Base-by-base conservation (phyloP, 768 basidiomycete genomes). In the Sutorius australiensis region DNA sequence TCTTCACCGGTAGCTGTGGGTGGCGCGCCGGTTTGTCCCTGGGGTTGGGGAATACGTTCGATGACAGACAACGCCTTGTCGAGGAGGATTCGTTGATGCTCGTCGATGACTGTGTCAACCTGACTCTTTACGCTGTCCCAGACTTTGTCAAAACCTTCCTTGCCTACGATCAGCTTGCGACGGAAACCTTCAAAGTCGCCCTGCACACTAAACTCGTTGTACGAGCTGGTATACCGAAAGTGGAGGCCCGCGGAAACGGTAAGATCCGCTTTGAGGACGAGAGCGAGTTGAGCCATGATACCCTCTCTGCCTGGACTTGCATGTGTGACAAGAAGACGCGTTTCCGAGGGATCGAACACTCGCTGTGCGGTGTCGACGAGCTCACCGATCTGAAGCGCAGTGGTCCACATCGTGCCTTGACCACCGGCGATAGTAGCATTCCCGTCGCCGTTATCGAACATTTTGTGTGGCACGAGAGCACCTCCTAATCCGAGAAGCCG, bases 391-490 rank as follows among this genome's bases (percentile, higher is more conserved):
- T 99, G 97, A 24, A 99, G 80, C 5, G 92, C 90, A 0, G 95
- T 98, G 0, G 92, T 91, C 97, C 97, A 99, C 87, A 98, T 95
- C 17, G 95, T 98, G 30, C 97, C 97, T 64, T 92, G 89, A 2
- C 94, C 97, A 33, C 97, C 97, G 0, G 97, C 95, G 58, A 99
- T 97, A n/a, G 95, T 98, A 11, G 92, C 95, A 41, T 76, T 84
- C 3, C 95, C 95, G 44, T 95, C 92, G 0, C 95, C 91, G 58
- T 93, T 93, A 72, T 92, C 89, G 62, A 95, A 93, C 77, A 93
- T 81, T 70, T 98, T 98, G 77, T 98, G 94, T 38, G 86, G 83
- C 6, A 97, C 93, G 38, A 98, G 81, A 3, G 95, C 95, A 48
- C 97, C 97, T 9, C 97, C 97, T 27, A 99, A 78, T 37, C 95